Base-by-base conservation (phyloP, 371 early-diverging fungal genomes). In the Rhizopus microsporus region DNA sequence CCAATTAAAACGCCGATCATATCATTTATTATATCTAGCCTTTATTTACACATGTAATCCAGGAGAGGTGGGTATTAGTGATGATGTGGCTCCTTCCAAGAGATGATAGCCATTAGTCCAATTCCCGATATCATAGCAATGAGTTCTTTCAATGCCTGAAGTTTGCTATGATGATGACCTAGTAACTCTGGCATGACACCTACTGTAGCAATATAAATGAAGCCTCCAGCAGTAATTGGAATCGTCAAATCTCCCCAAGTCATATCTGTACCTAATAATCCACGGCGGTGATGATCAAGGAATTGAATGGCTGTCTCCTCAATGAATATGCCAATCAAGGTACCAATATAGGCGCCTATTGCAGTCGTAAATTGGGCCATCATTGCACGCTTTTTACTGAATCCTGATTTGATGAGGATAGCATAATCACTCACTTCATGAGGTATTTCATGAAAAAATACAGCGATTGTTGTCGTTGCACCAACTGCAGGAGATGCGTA, bases 401-500 rank as follows among this genome's bases (percentile, higher is more conserved):
- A 92, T 0, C 94, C 94, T 7, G 91, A 88, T 66, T 90, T 88
- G 54, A 93, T 80, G 49, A 95, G 78, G 59, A 93, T 93, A 15
- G 95, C 94, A 80, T 90, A 94, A 67, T 95, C 95, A 45, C 93
- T 90, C 4, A 95, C 88, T 74, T 95, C 93, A 68, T 95, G 95
- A 4, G 95, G 94, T 35, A 95, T 90, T 72, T 95, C 95, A 66
- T 95, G 95, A 74, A 94, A 89, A 51, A 94, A 91, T n/a, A 94
- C 93, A 0, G 95, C 95, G 0, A 94, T 85, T 5, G 93, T 88
- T 2, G 94, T 93, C 0, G 92, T 89, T 0, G 92, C 83, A 29
- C 94, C 95, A 3, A 93, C 85, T 2, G 86, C 85, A 13, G 88
- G 91, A 12, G 90, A 90, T 23, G 88, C 82, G 59, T 92, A 90